Percentiles rank a stretch among this genome's conserved stretches.
Conservation (phyloP, 192 early-diverging fungal species). For the Gigaspora rosea region DNA sequence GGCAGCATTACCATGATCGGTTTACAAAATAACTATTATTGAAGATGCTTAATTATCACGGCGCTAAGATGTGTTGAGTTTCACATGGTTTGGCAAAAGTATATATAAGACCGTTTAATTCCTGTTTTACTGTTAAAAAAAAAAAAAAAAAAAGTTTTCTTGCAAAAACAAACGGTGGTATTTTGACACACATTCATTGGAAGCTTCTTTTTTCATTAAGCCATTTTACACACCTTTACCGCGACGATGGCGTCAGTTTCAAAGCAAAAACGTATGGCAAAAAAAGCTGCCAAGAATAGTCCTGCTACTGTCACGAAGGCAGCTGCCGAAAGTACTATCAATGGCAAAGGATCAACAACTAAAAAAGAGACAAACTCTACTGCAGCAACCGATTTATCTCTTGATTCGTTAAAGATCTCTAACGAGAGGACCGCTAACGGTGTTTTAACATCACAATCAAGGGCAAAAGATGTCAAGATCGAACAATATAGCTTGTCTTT, state of each 20-base stretch:
- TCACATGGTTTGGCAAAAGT: too few relatives aligned
- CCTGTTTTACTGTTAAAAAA: too few relatives aligned
- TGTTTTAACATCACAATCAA: constrained; percentile 85
- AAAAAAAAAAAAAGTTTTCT: too few relatives aligned
- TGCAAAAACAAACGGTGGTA: not conserved
- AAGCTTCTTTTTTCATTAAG: not conserved
- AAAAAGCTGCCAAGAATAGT: constrained; percentile 64
- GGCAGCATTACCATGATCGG: too few relatives aligned
- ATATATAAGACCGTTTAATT: too few relatives aligned
- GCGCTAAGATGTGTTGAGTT: too few relatives aligned
- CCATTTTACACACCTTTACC: not conserved
- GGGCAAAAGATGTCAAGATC: constrained; percentile 95
- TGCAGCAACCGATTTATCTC: constrained; percentile 48
- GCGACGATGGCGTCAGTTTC: constrained; percentile 56
- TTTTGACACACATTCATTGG: not conserved
- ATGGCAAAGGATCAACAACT: constrained; percentile 39
- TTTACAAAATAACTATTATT: too few relatives aligned
- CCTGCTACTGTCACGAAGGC: not conserved
- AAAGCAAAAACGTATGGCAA: constrained; percentile 80
- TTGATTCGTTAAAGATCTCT: constrained; percentile 64
- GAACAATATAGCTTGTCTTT: constrained; percentile 92
- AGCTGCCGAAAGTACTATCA: constrained; percentile 39
- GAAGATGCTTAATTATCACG: too few relatives aligned
- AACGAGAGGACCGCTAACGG: constrained; percentile 87
- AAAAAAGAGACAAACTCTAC: constrained; percentile 36